Evolutionary conservation across 2,329 filamentous ascomycete species (phyloP), one percentile per base, ranked within the genome.

Genomic region (Graphilbum sp.): DNA sequence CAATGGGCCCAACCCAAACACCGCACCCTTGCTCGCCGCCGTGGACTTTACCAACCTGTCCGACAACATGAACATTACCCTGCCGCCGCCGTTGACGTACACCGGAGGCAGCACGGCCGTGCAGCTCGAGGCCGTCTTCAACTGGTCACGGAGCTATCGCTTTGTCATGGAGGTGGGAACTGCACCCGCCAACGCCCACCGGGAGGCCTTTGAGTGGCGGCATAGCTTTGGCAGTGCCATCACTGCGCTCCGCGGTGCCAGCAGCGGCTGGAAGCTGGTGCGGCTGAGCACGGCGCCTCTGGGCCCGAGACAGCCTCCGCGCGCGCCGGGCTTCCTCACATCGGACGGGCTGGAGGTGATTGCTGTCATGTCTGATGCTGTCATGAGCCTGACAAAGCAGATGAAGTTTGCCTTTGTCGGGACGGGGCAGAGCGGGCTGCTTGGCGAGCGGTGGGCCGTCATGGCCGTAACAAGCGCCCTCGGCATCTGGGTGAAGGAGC

Each of bases 171-270:
- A 59, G 39, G 50, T 58, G 23, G 49, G 52, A 25, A 40, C 49
- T 34, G 36, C 33, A 17, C 40, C 21, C n/a, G 18, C 27, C 16
- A 36, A 38, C 5, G 32, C 39, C n/a, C 38, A 40, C 18, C 41
- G 45, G 18, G 61, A 64, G 46, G 35, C 43, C 16, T 65, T 62
- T 43, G 57, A 64, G 50, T 66, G 63, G 63, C 56, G 61, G 3
- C 51, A 55, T 41, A 56, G 54, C 41, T 47, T 47, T 25, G 56
- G 57, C 32, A 42, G 43, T 5, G 60, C 56, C 30, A 50, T 64
- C 23, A 48, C 46, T 30, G 43, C 43, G 5, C 48, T 63, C 3
- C 52, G 50, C 19, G 47, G 53, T 7, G 40, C 47, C n/a, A 49
- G 45, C 4, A 44, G 46, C 12, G 60, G 62, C 9, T 61, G 57